Evolutionary conservation across 805 yeast genomes (phyloP), one percentile per base, ranked within the genome.

Genomic region (Zygotorulaspora chibaensis): DNA sequence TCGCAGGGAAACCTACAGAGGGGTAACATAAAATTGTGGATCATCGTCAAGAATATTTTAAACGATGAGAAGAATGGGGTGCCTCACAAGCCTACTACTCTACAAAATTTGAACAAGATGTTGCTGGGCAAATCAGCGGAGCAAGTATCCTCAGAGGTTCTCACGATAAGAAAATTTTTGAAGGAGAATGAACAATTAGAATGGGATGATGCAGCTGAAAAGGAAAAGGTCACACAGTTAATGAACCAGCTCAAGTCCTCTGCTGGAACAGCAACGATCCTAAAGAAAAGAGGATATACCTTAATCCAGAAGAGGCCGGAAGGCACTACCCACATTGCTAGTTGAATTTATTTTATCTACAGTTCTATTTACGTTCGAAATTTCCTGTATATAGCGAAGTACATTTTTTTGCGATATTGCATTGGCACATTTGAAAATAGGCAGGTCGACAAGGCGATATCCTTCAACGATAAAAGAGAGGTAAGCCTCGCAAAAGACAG

Each of bases 11-110:
- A 48, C 11, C 46, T 59, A 33, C 53, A 48, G 20, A 58, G 58
- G 28, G 69, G 69, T 17, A 61, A 64, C 38, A 31, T 65, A 43
- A 61, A 58, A 43, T 52, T 60, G 31, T 66, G 70, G 70, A 40
- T 65, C 29, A 38, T 61, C 40, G 47, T 56, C 34, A 61, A 59
- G 40, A 53, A 54, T 20, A 40, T 50, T 2, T 38, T 62, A 30
- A 49, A 53, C 25, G 59, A 57, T 40, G 66, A 61, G 43, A n/a
- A 38, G 13, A 43, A 65, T 58, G 39, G 52, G 49, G 16, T 36
- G 4, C 31, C 48, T 6, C 47, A 57, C 44, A 44, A 50, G 12
- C 42, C 39, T 1, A 33, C 53, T 2, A 62, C 68, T 9, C 37
- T 61, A 29, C 47, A 50, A 34, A 61, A 61, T 38, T 40, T 63